These are phyloP conservation scores for Lineolata rhizophorae DNA, from an alignment of 495 filamentous ascomycete species.

Conservation along the genomic window DNA sequence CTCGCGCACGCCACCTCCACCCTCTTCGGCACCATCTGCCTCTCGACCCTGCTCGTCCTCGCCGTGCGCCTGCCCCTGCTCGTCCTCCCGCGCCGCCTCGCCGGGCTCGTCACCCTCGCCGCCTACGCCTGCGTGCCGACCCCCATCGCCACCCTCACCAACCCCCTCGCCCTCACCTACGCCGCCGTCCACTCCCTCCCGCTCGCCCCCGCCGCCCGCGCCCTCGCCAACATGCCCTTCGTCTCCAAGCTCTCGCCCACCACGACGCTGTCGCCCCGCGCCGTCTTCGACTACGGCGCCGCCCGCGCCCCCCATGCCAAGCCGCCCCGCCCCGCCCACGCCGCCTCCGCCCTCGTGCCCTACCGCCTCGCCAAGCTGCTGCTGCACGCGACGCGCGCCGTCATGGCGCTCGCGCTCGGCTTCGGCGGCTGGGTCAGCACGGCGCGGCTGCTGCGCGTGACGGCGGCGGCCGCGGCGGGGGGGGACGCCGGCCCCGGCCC, in stretches of 20 bases:
- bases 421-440: slow-evolving; percentile 97
- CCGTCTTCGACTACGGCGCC: slow-evolving; percentile 31
- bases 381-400: slow-evolving; percentile 68
- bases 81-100: slow-evolving; percentile 51
- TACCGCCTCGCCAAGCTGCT: slow-evolving; percentile 84
- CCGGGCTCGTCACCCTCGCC: slow-evolving; percentile 36
- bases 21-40: slow-evolving; percentile 80
- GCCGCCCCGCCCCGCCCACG: too few relatives aligned
- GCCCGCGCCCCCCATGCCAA: too few relatives aligned
- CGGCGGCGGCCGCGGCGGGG: slow-evolving; percentile 25
- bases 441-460: slow-evolving; percentile 42
- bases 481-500: too few relatives aligned
- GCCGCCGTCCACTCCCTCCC: slow-evolving; percentile 82
- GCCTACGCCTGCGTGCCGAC: slow-evolving; percentile 65
- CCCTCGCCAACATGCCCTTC: slow-evolving; percentile 56
- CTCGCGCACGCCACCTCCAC: slow-evolving; percentile 58
- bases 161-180: slow-evolving; percentile 80
- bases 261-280: slow-evolving; percentile 36
- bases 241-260: slow-evolving; percentile 34
- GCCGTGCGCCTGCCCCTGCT: slow-evolving; percentile 71
- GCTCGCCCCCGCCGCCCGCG: slow-evolving; percentile 49
- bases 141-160: slow-evolving; percentile 62
- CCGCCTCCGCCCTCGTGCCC: slow-evolving; percentile 32
- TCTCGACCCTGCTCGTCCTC: slow-evolving; percentile 60
- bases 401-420: slow-evolving; percentile 73